Base-by-base conservation (phyloP, 495 filamentous ascomycete species). In the Sordaria brevicollis region DNA sequence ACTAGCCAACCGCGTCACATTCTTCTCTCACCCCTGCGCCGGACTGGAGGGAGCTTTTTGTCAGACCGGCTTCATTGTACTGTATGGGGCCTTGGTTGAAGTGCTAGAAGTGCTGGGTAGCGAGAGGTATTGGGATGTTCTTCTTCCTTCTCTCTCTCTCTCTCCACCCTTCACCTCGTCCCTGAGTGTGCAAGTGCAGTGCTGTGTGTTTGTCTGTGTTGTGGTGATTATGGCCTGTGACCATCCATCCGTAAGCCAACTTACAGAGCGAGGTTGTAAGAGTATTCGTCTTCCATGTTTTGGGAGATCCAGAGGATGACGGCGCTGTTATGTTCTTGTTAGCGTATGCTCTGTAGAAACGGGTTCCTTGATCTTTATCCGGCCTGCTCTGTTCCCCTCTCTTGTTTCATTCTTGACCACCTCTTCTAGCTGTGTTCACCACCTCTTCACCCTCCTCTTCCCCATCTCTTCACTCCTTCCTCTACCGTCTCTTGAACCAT, bases 221-320 rank as follows among this genome's bases (percentile, higher is more conserved):
- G 2, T 8, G 15, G 13, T 25, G 17, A n/a, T 21, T 4, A 2
- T 34, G 31, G 21, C 15, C 31, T 11, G 15, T 13, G 49, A 34
- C 67, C 29, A 4, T 33, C 5, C 67, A n/a, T n/a, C 10, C 5
- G 65, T 21, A 8, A 33, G 17, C 17, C 19, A 11, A 35, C 68
- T 88, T 76, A 97, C 71, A 99, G 86, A 49, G 94, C 90, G 70
- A 99, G 83, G 77, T 93, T 97, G 80, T 99, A 99, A 66, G 93
- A 93, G 78, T 97, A 99, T 80, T 98, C 94, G 75, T 99, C 96
- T 82, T 99, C 96, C 82, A 98, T 97, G 76, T 97, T 99, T 87
- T 99, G 96, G 71, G 91, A 93, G 15, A 99, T 86, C 96, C 96
- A 99, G 8, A 99, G 86, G 57, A 70, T 38, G 68, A 70, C 57